Percentiles rank a stretch among this genome's conserved stretches.
Conservation (phyloP, 2,329 filamentous ascomycete genomes). For the Fusarium drepaniforme region DNA sequence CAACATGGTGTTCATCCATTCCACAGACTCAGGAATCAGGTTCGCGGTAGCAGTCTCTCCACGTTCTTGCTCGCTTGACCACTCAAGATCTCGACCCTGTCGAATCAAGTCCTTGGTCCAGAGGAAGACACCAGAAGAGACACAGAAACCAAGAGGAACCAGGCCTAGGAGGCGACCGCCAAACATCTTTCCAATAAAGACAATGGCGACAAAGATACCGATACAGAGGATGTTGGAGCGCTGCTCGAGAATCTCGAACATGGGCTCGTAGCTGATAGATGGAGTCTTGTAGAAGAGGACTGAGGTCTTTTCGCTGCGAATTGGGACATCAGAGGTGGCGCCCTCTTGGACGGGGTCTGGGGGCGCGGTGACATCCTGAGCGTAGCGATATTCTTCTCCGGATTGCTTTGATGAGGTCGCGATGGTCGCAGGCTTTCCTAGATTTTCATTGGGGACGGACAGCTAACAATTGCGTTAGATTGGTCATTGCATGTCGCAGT, state of each 20-base stretch:
- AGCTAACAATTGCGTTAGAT: conserved; percentile 55
- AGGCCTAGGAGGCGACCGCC: conserved; percentile 83
- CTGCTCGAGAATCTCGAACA: conserved; percentile 81
- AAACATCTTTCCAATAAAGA: conserved; percentile 83
- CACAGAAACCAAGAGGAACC: conserved; percentile 77
- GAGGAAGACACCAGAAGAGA: conserved; percentile 84
- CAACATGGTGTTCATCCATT: conserved; percentile 95
- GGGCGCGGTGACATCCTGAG: conserved; percentile 90
- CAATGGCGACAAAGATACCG: conserved; percentile 78
- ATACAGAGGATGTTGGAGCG: conserved; percentile 78
- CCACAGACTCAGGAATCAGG: conserved; percentile 90
- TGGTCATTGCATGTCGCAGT: rapidly evolving
- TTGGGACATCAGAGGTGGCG: conserved; percentile 92
- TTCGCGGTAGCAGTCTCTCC: conserved; percentile 90
- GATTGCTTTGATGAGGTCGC: conserved; percentile 79
- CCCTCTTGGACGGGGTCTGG: conserved; percentile 87
- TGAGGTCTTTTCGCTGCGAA: conserved; percentile 96
- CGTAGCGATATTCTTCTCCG: conserved; percentile 83
- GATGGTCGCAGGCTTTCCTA: conserved; percentile 79
- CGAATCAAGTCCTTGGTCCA: conserved; percentile 91
- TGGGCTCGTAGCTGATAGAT: conserved; percentile 88
- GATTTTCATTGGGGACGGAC: conserved; percentile 89
- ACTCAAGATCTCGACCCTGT: conserved; percentile 86
- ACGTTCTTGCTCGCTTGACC: conserved; percentile 87
- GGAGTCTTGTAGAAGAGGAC: conserved; percentile 96